Evolutionary conservation across 1,284 basidiomycete genomes (phyloP), one percentile per base, ranked within the genome.

Genomic region (Garcileccinum viscosum): DNA sequence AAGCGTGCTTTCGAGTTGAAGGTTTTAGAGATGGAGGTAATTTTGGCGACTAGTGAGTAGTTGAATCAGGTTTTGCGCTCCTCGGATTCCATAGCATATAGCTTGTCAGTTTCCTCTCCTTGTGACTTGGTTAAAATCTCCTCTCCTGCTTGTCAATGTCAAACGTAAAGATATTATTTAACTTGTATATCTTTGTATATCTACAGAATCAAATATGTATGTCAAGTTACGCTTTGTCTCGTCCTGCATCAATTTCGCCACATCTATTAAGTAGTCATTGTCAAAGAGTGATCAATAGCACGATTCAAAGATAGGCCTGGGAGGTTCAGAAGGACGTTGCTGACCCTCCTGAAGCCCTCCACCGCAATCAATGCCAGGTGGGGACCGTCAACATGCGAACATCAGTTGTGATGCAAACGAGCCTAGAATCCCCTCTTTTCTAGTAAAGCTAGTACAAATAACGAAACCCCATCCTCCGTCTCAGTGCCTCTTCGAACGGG

Each of bases 401-500:
- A 53, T 17, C 53, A 56, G 1, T 53, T 9, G 7, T 30, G 50
- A 58, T 58, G 22, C 4, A 58, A 58, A 32, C 56, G 2, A 32
- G 4, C 32, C 19, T 58, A n/a, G n/a, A n/a, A n/a, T n/a, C n/a
- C n/a, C n/a, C n/a, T n/a, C 56, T 32, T 12, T 22, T 42, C 40
- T 8, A 22, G 22, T 9, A 42, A 9, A 63, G 32, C 38, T 75
- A 76, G 27, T 73, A 74, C 27, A 72, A 50, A 50, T 76, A 77
- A 24, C 77, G 74, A 64, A 76, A 77, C 3, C 69, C 68, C 74
- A 83, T 87, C 66, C 85, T 80, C 65, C 82, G 82, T 71, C 83
- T 83, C 77, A 88, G 82, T 4, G 86, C 88, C 70, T 87, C 82
- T 14, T 87, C 86, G 60, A 87, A 85, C 0, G 84, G 84, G 17